Percentiles rank a stretch among this genome's conserved stretches.
Conservation (phyloP, 208 protist species). For the Perkinsela sp. region DNA sequence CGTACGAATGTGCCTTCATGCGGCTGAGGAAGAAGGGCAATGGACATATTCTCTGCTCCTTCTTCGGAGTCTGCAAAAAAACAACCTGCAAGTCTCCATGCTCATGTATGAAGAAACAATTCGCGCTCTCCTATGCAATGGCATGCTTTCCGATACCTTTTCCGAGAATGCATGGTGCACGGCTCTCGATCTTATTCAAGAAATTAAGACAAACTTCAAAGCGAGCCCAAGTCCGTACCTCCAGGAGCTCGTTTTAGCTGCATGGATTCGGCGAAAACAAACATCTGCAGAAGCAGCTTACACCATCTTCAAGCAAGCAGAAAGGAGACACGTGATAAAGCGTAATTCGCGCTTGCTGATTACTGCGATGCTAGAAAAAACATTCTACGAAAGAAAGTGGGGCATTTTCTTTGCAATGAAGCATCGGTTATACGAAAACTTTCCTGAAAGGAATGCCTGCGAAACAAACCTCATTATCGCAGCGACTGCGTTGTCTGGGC, state of each 20-base stretch:
- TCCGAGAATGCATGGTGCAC: background rate
- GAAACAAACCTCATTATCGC: background rate
- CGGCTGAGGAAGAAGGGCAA: background rate
- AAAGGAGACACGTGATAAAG: background rate
- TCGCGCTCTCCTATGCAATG: background rate
- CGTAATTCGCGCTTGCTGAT: background rate
- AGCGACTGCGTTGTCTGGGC: background rate
- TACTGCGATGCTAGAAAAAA: background rate
- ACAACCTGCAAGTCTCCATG: background rate
- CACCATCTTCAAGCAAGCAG: background rate
- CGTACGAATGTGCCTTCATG: background rate
- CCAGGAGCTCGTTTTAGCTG: background rate
- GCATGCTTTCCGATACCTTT: background rate
- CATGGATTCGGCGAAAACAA: background rate
- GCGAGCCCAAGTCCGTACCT: background rate
- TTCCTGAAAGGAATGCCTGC: background rate
- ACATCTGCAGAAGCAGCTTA: background rate
- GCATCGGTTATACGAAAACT: background rate
- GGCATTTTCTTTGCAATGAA: background rate
- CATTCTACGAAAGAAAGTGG: background rate
- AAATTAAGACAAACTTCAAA: background rate
- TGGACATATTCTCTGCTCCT: background rate
- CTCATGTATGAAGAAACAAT: background rate
- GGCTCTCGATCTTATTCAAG: background rate
- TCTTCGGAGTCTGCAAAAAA: background rate